Base-by-base conservation (phyloP, 441 rosid species). In the Melastoma candidum region DNA sequence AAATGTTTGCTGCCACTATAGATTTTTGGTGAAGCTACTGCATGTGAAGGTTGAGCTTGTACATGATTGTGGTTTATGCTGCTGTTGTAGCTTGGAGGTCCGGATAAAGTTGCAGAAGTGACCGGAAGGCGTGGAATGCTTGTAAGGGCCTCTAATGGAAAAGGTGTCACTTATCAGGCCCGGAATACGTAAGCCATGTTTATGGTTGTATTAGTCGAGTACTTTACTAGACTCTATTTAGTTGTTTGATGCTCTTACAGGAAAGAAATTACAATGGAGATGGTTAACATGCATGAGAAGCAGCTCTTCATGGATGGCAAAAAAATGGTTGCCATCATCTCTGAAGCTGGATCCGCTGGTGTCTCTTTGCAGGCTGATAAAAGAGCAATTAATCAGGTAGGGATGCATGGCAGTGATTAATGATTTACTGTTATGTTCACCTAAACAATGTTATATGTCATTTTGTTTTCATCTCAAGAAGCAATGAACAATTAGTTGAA, bases 281-380 rank as follows among this genome's bases (percentile, higher is more conserved):
- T 94, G 99, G 99, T 89, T 66, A 94, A 94, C 77, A 94, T 94
- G 99, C 85, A 87, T 46, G 99, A 89, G 75, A 94, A 94, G 74
- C 94, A 94, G 80, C 86, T 76, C 64, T 94, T 94, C 74, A 94
- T 94, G 99, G 95, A 87, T 67, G 95, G 99, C 57, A 89, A 89
- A 78, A 94, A 89, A 67, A 75, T 73, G n/a, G 95, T 83, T 67
- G 99, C 99, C 51, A 77, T 94, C 62, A 94, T 94, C 70, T 94
- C 99, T 32, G 99, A 94, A 80, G 99, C 99, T 63, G 99, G 99
- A 61, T 94, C 97, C 48, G 99, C 99, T 62, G 99, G 97, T 60
- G 99, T 93, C 53, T 93, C 99, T 27, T 73, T 93, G 78, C 99
- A 93, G 77, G 95, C 99, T 12, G 99, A 93, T 78, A 86, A 89